These are phyloP conservation scores for Quercus phellos DNA, from an alignment of 331 rosid genomes.

Conservation along the genomic window DNA sequence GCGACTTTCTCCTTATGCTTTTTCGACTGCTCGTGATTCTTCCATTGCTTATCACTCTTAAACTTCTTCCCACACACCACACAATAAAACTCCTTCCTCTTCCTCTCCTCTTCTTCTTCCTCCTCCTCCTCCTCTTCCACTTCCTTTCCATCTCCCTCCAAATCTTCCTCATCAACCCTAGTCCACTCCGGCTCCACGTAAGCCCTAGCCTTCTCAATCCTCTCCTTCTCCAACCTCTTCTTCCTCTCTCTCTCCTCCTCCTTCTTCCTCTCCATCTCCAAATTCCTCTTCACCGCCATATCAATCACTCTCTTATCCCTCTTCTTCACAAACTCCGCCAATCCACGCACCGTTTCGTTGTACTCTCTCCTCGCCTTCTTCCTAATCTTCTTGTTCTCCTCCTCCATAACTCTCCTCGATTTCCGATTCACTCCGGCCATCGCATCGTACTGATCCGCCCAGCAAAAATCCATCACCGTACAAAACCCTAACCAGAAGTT, in stretches of 20 bases:
- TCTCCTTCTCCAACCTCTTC: slow-evolving; percentile 70
- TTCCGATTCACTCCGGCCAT: slow-evolving; percentile 68
- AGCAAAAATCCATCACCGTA: slow-evolving; percentile 84
- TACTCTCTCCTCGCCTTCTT: slow-evolving; percentile 84
- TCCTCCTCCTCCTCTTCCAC: slow-evolving; percentile 32
- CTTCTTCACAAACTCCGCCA: slow-evolving; percentile 95
- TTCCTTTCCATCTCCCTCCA: slow-evolving; percentile 10
- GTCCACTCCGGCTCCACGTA: slow-evolving; percentile 89
- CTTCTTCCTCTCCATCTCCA: slow-evolving; percentile 65
- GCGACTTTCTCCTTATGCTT: slow-evolving; percentile 91
- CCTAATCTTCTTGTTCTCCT: slow-evolving; percentile 85
- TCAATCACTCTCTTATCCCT: slow-evolving; percentile 94
- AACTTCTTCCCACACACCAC: slow-evolving; percentile 94
- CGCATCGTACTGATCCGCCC: slow-evolving; percentile 78
- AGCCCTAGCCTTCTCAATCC: slow-evolving; percentile 57
- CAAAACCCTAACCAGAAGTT: slow-evolving; percentile 78
- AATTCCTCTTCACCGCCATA: slow-evolving; percentile 67
- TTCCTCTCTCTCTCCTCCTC: slow-evolving; percentile 75
- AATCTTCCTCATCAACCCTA: slow-evolving; percentile 41
- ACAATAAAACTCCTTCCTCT: slow-evolving; percentile 72
- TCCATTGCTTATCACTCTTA: slow-evolving; percentile 99
- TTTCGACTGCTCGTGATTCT: slow-evolving; percentile 95
- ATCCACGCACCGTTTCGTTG: slow-evolving; percentile 79
- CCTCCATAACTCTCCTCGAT: slow-evolving; percentile 84
- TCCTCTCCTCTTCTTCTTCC: slow-evolving; percentile 32